phyloP scores from a whole-genome alignment of 495 filamentous ascomycete species.

The Astrothelium macrocarpum region DNA sequence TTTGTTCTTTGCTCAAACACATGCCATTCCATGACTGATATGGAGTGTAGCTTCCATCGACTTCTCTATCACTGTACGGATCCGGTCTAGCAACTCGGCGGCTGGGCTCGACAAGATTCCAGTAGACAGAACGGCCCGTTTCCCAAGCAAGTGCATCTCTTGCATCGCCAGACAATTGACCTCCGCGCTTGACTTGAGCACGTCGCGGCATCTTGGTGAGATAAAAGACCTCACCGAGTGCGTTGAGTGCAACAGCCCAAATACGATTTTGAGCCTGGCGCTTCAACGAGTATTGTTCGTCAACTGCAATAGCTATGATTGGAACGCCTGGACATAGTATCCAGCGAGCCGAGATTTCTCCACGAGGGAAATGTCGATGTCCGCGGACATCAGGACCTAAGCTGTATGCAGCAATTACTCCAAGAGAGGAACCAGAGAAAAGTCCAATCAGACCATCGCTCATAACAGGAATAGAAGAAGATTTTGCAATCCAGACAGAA shows the following conservation, averaged over 20 bases:
- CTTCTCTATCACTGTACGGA: slow-evolving; percentile 46
- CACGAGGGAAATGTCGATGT: slow-evolving; percentile 51
- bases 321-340: slow-evolving; percentile 86
- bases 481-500: slow-evolving; percentile 88
- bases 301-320: slow-evolving; percentile 75
- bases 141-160: slow-evolving; percentile 65
- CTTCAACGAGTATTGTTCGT: slow-evolving; percentile 63
- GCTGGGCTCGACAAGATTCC: slow-evolving; percentile 70
- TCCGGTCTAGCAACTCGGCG: slow-evolving; percentile 61
- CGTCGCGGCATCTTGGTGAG: slow-evolving; percentile 56
- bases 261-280: slow-evolving; percentile 59
- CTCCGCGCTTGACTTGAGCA: slow-evolving; percentile 20
- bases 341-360: slow-evolving; percentile 77
- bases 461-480: slow-evolving; percentile 53
- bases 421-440: slow-evolving; percentile 72
- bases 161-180: slow-evolving; percentile 34
- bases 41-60: slow-evolving; percentile 61
- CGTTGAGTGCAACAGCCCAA: slow-evolving; percentile 84
- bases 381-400: slow-evolving; percentile 58
- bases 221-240: slow-evolving; percentile 84
- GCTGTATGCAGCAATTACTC: slow-evolving; percentile 75
- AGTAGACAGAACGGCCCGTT: slow-evolving; percentile 64
- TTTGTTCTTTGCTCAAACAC: slow-evolving; percentile 58
- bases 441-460: slow-evolving; percentile 75
- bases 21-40: slow-evolving; percentile 60